Evolutionary conservation across 2,329 filamentous ascomycete genomes (phyloP), one percentile per base, ranked within the genome.

Genomic region (Penicillium polonicum): DNA sequence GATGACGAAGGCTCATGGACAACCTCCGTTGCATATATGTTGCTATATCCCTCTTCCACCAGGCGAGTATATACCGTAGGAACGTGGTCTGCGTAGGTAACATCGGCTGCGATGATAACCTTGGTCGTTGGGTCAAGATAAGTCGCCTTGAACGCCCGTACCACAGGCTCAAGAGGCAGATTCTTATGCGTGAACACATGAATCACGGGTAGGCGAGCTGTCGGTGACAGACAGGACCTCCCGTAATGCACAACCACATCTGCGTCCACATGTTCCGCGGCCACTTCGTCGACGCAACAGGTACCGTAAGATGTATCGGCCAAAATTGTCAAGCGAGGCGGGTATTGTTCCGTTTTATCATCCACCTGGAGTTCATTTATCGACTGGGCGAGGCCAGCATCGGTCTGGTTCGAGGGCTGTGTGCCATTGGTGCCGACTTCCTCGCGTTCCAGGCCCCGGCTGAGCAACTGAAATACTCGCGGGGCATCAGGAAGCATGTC

Each of bases 251-350:
- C 88, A 1, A 97, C 90, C 0, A 92, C 90, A 60, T 97, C 89
- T 7, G 94, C 92, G 68, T 91, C 84, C 17, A 91, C 89, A 72
- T 99, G 94, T 73, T 99, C 92, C 2, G 94, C 94, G 0, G 94
- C 94, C 41, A 97, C 88, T 77, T 99, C 94, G 70, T 99, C 94
- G 19, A 97, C 92, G 70, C 94, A 99, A 77, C 94, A 99, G 0
- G 93, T 88, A 59, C 94, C 95, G 75, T 97, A 99, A 2, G 93
- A 97, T 2, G 94, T 97, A 74, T 99, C 94, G 33, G 89, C 94
- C 19, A 99, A 80, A 59, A 99, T 92, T 67, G 90, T 96, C 52
- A 97, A 80, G 43, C 75, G 78, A 9, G 74, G 70, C 2, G 75
- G 65, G 36, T 58, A 59, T 15, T 62, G 60, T 10, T 70, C 65